Evolutionary conservation across 2,329 filamentous ascomycete genomes (phyloP).

Genomic region (Hypoxylon sp.): DNA sequence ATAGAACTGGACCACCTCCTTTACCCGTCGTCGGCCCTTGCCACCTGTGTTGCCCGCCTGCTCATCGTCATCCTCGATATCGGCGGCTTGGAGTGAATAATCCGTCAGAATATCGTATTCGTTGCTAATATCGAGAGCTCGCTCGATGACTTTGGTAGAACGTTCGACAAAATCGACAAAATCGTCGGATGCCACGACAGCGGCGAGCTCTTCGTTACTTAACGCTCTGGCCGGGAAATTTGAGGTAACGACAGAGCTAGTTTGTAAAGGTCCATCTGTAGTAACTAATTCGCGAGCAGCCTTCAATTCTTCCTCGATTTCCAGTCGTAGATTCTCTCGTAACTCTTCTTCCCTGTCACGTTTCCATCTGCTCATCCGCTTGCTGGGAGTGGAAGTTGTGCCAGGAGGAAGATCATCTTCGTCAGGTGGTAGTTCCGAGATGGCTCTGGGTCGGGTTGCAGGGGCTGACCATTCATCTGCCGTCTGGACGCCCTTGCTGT

Average conservation of each 20-base stretch:
- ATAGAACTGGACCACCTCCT: conserved; percentile 92
- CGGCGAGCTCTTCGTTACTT: conserved; percentile 85
- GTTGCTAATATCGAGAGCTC: conserved; percentile 81
- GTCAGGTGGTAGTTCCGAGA: conserved; percentile 66
- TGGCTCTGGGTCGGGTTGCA: conserved; percentile 64
- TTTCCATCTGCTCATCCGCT: conserved; percentile 81
- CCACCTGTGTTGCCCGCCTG: conserved; percentile 76
- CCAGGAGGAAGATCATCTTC: conserved; percentile 68
- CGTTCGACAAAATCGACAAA: conserved; percentile 96
- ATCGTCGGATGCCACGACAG: conserved; percentile 90
- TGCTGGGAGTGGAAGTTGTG: conserved; percentile 70
- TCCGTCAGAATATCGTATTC: conserved; percentile 97
- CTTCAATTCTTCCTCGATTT: conserved; percentile 92
- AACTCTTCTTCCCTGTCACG: conserved; percentile 90
- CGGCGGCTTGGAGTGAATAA: conserved; percentile 84
- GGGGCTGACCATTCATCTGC: conserved; percentile 76
- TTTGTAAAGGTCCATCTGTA: conserved; percentile 62
- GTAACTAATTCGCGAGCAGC: conserved; percentile 72
- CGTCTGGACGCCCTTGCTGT: conserved; percentile 97
- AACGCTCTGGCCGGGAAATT: conserved; percentile 85
- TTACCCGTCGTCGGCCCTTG: conserved; percentile 79
- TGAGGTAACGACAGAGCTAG: conserved; percentile 56
- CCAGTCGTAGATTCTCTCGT: conserved; percentile 82
- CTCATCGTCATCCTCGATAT: conserved; percentile 84
- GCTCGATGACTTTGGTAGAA: conserved; percentile 96